These are phyloP conservation scores for Sphaerostilbella broomeana DNA, from an alignment of 2,329 filamentous ascomycete species.

Conservation along the genomic window DNA sequence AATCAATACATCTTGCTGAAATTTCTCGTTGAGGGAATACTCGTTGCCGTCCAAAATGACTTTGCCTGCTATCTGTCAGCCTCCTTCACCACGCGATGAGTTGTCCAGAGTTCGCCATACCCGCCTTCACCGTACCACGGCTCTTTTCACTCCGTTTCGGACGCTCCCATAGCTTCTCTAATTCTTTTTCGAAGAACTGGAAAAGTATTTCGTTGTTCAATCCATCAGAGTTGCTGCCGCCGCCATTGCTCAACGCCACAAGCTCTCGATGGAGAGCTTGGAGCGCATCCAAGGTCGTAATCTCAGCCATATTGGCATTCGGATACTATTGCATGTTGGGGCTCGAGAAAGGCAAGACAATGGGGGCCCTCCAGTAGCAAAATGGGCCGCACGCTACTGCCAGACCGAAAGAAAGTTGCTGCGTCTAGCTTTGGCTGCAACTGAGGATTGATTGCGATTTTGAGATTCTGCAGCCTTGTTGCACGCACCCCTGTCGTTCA, in stretches of 20 bases:
- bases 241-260: slow-evolving; percentile 64
- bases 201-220: slow-evolving; percentile 65
- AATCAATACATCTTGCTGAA: slow-evolving; percentile 73
- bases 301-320: slow-evolving; percentile 59
- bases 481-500: slow-evolving; percentile 7
- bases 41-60: slow-evolving; percentile 65
- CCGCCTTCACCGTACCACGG: slow-evolving; percentile 62
- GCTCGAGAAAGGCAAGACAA: slow-evolving; percentile 16
- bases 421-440: slow-evolving; percentile 9
- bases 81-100: slow-evolving; percentile 3
- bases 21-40: slow-evolving; percentile 78
- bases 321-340: slow-evolving; percentile 41
- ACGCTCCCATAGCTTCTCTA: slow-evolving; percentile 70
- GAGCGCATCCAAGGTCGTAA: slow-evolving; percentile 67
- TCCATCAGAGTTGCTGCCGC: slow-evolving; percentile 53
- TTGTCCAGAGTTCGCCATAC: slow-evolving; percentile 35
- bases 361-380: slow-evolving; percentile 9
- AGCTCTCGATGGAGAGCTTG: slow-evolving; percentile 84
- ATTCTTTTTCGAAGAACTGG: slow-evolving; percentile 62
- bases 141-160: slow-evolving; percentile 67
- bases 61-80: slow-evolving; percentile 52
- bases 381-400: slow-evolving; percentile 20
- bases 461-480: slow-evolving; percentile 28
- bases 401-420: slow-evolving; percentile 16
- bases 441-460: slow-evolving; percentile 15